These are phyloP conservation scores for Alectoria sarmentosa DNA, from an alignment of 495 filamentous ascomycete genomes.

Conservation along the genomic window DNA sequence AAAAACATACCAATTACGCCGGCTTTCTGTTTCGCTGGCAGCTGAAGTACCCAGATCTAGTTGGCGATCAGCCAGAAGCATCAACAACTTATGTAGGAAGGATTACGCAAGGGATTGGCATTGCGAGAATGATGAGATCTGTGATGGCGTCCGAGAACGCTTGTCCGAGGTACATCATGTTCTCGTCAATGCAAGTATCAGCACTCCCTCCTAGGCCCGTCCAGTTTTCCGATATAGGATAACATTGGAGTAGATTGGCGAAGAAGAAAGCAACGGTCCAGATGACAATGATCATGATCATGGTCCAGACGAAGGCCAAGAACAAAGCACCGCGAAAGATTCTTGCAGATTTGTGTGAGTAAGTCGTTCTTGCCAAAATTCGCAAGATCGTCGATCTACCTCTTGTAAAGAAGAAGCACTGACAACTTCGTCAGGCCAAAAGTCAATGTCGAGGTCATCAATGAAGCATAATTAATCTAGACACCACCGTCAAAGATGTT, in stretches of 20 bases:
- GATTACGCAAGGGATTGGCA: slow-evolving; percentile 9
- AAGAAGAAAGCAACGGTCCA: slow-evolving; percentile 3
- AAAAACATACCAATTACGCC: slow-evolving; percentile 6
- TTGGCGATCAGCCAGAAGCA: not conserved
- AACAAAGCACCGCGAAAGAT: not conserved
- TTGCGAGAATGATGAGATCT: not conserved
- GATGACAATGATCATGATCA: slow-evolving; percentile 1
- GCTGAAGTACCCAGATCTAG: slow-evolving; percentile 11
- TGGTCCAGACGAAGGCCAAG: not conserved
- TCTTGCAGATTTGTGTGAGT: not conserved
- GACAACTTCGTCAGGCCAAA: slow-evolving; percentile 8
- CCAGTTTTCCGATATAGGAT: slow-evolving; percentile 9
- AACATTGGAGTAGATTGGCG: slow-evolving; percentile 4
- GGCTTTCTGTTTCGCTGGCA: slow-evolving; percentile 6
- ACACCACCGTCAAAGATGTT: not conserved
- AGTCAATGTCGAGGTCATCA: slow-evolving; percentile 6
- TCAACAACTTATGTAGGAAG: not conserved
- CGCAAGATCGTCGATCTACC: not conserved
- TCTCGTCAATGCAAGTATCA: not conserved
- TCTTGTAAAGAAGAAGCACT: slow-evolving; percentile 13
- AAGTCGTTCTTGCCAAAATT: not conserved
- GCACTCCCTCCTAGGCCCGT: not conserved
- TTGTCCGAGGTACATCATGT: slow-evolving; percentile 9
- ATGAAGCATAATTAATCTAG: slow-evolving; percentile 11
- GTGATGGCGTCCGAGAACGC: slow-evolving; percentile 11